phyloP scores from a whole-genome alignment of 2,329 filamentous ascomycete species.

The Talaromyces pinophilus region DNA sequence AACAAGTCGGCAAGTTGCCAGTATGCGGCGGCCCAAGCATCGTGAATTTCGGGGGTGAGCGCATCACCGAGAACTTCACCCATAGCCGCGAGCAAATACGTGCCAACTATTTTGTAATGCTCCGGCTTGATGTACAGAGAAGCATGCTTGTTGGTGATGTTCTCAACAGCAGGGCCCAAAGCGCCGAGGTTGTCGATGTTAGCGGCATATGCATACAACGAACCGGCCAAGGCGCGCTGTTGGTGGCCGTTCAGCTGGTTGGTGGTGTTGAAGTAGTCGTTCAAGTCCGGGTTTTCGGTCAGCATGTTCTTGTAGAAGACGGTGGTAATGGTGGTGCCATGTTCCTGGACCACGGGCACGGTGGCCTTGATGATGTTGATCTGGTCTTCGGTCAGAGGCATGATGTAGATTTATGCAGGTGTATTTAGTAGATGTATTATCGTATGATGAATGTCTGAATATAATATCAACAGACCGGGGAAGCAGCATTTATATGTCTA shows the following conservation, averaged over 20 bases:
- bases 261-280: constrained; percentile 69
- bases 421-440: neutral
- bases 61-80: constrained; percentile 65
- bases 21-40: constrained; percentile 70
- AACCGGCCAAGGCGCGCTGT: constrained; percentile 65
- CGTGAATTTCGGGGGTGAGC: constrained; percentile 62
- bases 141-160: constrained; percentile 73
- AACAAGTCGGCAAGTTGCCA: constrained; percentile 71
- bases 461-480: neutral
- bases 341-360: constrained; percentile 66
- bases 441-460: neutral
- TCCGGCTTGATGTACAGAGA: constrained; percentile 65
- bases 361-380: constrained; percentile 68
- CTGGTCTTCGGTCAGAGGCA: constrained; percentile 62
- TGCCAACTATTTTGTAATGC: constrained; percentile 69
- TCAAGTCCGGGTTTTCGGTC: constrained; percentile 63
- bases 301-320: constrained; percentile 73
- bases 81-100: constrained; percentile 66
- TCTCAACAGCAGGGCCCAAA: constrained; percentile 59
- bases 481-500: constrained; percentile 10
- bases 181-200: constrained; percentile 68
- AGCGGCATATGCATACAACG: constrained; percentile 68
- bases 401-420: constrained; percentile 12
- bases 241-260: constrained; percentile 69
- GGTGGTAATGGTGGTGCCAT: constrained; percentile 69